Evolutionary conservation across 2,329 filamentous ascomycete species (phyloP).

Genomic region (Aspergillus candidus): DNA sequence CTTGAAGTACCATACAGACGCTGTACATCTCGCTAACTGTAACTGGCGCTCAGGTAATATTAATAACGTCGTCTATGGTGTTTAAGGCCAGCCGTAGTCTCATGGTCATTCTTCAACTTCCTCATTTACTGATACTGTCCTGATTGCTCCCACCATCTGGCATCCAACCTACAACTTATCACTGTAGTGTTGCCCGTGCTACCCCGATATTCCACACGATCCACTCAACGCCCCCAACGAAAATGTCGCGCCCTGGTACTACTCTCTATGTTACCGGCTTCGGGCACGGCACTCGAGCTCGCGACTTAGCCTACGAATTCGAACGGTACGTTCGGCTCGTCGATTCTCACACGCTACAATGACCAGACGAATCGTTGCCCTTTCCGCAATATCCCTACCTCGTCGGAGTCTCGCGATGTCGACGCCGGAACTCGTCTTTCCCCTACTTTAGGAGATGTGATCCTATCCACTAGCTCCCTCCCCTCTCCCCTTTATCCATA

Average conservation of each 20-base stretch:
- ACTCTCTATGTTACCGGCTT: conserved; percentile 99
- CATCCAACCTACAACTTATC: too few species aligned
- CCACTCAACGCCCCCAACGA: neutral
- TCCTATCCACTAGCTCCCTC: neutral
- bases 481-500: conserved; percentile 7
- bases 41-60: too few species aligned
- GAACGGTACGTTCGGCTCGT: conserved; percentile 87
- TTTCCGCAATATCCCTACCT: conserved; percentile 29
- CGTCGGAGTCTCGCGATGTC: conserved; percentile 24
- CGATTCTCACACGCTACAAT: conserved; percentile 38
- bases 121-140: too few species aligned
- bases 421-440: conserved; percentile 13
- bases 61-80: too few species aligned
- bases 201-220: too few species aligned
- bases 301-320: conserved; percentile 99
- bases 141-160: too few species aligned
- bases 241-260: conserved; percentile 86
- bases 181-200: too few species aligned
- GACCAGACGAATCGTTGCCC: conserved; percentile 29
- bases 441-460: conserved; percentile 8
- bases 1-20: too few species aligned
- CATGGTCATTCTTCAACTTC: too few species aligned
- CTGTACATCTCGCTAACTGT: too few species aligned
- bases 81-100: too few species aligned
- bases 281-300: conserved; percentile 94